A percentile compares a stretch with the other conserved stretches of the same genome.
These are phyloP conservation scores for Clausena lansium DNA, from an alignment of 345 rosid genomes.

Conservation along the genomic window DNA sequence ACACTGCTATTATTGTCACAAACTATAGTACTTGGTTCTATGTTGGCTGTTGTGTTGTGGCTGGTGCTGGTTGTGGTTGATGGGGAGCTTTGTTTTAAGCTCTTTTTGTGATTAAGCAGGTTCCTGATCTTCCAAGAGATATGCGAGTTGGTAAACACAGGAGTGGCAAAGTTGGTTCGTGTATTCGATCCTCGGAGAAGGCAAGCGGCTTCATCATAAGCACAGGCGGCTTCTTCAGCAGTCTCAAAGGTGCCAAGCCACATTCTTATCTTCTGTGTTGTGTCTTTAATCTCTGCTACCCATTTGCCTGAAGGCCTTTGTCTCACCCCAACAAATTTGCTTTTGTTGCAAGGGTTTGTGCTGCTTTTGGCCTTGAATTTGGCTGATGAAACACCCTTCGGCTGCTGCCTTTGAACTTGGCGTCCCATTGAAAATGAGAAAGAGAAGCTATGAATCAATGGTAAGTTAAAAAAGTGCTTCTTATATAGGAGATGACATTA, in stretches of 20 bases:
- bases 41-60: conserved; percentile 14
- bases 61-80: background rate
- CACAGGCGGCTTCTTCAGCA: conserved; percentile 84
- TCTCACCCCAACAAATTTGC: conserved; percentile 79
- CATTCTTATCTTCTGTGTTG: conserved; percentile 83
- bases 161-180: conserved; percentile 69
- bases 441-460: background rate
- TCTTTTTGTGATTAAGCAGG: conserved; percentile 71
- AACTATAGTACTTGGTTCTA: conserved; percentile 25
- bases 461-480: conserved; percentile 11
- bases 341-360: conserved; percentile 35
- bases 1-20: conserved; percentile 4
- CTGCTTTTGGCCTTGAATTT: background rate
- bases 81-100: conserved; percentile 30
- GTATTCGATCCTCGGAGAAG: conserved; percentile 86
- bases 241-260: conserved; percentile 88
- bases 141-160: conserved; percentile 47
- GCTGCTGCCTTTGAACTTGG: conserved; percentile 21
- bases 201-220: conserved; percentile 88
- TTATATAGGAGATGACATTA: conserved; percentile 17
- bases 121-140: conserved; percentile 68
- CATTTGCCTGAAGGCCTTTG: conserved; percentile 92
- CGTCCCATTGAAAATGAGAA: conserved; percentile 33
- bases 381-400: conserved; percentile 20
- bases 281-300: conserved; percentile 96